Evolutionary conservation across 306 rosid species (phyloP).

Genomic region (Gastrolobium villosum): DNA sequence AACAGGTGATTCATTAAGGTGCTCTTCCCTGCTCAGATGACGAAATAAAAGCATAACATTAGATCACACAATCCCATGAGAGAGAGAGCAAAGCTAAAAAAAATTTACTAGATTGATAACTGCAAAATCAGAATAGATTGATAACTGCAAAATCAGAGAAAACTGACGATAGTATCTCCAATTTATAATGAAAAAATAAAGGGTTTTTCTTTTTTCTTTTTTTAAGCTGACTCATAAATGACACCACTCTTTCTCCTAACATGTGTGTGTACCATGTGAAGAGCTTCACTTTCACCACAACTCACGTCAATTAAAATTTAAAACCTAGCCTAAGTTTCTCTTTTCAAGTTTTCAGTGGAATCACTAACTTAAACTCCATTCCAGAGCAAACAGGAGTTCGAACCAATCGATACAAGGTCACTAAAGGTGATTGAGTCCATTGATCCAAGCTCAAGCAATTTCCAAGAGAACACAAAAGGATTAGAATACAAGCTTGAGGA

Average conservation of each 20-base stretch:
- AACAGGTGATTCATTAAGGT: constrained; percentile 90
- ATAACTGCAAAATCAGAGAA: constrained; percentile 40
- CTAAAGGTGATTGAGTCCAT: neutral
- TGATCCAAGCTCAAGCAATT: constrained; percentile 7
- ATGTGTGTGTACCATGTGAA: neutral
- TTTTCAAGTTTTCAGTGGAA: neutral
- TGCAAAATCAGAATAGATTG: constrained; percentile 22
- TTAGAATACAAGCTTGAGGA: neutral
- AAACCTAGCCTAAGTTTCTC: constrained; percentile 3
- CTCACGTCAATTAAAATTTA: constrained; percentile 39
- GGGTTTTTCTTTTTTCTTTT: neutral
- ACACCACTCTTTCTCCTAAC: neutral
- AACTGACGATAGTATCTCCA: constrained; percentile 24
- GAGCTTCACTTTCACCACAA: constrained; percentile 13
- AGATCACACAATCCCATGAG: constrained; percentile 22
- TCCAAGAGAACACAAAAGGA: neutral
- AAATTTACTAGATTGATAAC: constrained; percentile 16
- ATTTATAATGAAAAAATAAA: neutral
- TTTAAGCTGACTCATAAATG: neutral
- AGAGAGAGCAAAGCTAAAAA: constrained; percentile 13
- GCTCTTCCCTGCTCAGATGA: constrained; percentile 80
- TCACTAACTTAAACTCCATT: constrained; percentile 15
- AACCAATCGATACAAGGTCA: neutral
- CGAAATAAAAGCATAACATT: neutral
- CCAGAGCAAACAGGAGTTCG: neutral